Base-by-base conservation (phyloP, 768 basidiomycete species). In the Cystobasidium tubakii region DNA sequence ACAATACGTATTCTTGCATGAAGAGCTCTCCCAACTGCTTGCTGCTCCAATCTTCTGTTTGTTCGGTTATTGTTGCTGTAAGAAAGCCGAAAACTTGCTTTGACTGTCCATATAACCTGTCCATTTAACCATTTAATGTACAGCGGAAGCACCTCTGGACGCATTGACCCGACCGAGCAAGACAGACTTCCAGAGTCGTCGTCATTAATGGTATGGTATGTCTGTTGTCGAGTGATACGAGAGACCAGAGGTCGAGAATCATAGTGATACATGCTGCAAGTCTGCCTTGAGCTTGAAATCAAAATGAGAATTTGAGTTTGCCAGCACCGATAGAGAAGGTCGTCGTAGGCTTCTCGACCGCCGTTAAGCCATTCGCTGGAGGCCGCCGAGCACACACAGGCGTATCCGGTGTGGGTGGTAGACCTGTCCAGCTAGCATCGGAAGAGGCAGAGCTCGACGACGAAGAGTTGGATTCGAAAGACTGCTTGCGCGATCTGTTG, bases 391-490 rank as follows among this genome's bases (percentile, higher is more conserved):
- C 23, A 31, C 72, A 75, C 6, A 67, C 54, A 1, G 70, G 74
- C 36, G 74, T 75, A 46, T 75, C 74, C 19, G 75, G 75, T 42
- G 75, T 75, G 1, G 75, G 75, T 9, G 75, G 75, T 21, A 75
- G 74, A 31, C 57, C 73, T 15, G 62, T 63, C 75, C 75, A 75
- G 64, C 75, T 75, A 33, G 55, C 73, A 29, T 67, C 74, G 39
- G 74, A 75, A 34, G 74, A 75, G 29, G 69, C 54, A 33, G 74
- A 75, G 55, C 70, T 72, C 25, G 70, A 72, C 1, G 66, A 67
- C 10, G 71, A 71, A n/a, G 74, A 73, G n/a, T 62, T 60, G 27
- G 73, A 67, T 34, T 57, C 62, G 23, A 62, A 31, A 34, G 74
- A 75, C 19, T 63, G 53, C 43, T 72, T 72, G 10, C 73, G 33